Percentiles rank a stretch among this genome's conserved stretches.
These are phyloP conservation scores for Globisporangium sylvaticum DNA, from an alignment of 352 stramenopile genomes.

Conservation along the genomic window DNA sequence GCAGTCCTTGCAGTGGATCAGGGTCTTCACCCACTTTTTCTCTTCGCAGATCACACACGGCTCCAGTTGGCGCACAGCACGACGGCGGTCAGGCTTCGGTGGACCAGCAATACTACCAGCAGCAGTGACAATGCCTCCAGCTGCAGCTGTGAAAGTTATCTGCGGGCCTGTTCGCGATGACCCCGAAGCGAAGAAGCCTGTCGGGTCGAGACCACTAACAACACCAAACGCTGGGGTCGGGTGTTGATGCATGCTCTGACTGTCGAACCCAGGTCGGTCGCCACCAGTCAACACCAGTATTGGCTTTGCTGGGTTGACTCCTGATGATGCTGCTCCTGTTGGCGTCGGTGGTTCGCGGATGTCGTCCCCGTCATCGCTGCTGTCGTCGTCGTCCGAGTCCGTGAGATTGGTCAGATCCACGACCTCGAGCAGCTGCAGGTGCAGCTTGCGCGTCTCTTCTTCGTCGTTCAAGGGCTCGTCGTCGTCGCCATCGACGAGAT, in stretches of 20 bases:
- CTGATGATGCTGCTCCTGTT: not conserved
- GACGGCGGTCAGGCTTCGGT: constrained; percentile 19
- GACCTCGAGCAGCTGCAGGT: constrained; percentile 43
- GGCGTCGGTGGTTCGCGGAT: constrained; percentile 1
- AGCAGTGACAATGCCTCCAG: constrained; percentile 9
- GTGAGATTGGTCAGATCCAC: constrained; percentile 62
- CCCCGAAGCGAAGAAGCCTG: not conserved
- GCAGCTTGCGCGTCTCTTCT: constrained; percentile 30
- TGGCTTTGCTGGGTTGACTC: not conserved
- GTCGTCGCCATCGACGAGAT: constrained; percentile 34
- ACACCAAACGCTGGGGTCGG: not conserved
- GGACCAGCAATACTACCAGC: not conserved
- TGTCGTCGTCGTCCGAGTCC: constrained; percentile 46
- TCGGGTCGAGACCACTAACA: not conserved
- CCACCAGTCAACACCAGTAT: constrained; percentile 2
- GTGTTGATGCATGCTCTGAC: not conserved
- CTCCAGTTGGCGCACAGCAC: constrained; percentile 26
- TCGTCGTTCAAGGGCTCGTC: constrained; percentile 32
- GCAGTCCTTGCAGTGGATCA: constrained; percentile 46
- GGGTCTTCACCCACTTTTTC: constrained; percentile 26
- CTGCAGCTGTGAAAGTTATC: constrained; percentile 3
- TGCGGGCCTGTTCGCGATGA: not conserved
- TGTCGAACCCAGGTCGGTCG: not conserved
- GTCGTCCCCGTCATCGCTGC: constrained; percentile 27
- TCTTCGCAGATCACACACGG: constrained; percentile 62